Evolutionary conservation across 176 grass and related monocot genomes (phyloP).

Genomic region (Tillandsia fasciculata): DNA sequence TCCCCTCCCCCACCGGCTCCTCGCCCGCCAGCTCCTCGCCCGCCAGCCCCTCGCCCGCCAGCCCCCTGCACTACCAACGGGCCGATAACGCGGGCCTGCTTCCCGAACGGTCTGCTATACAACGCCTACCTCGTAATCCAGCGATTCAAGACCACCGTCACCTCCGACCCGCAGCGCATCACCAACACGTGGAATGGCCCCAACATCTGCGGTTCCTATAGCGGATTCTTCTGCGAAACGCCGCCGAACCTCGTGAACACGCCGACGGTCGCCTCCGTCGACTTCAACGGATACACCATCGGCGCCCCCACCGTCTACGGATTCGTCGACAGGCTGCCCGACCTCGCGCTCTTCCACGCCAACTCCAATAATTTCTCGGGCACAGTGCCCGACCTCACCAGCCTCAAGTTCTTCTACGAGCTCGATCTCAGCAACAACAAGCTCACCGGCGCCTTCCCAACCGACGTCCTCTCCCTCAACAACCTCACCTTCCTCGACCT

Average conservation of each 20-base stretch:
- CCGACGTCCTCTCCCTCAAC: constrained; percentile 24
- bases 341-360: constrained; percentile 92
- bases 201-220: constrained; percentile 38
- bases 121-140: constrained; percentile 59
- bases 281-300: constrained; percentile 59
- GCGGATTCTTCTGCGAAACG: constrained; percentile 56
- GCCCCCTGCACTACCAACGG: constrained; percentile 1
- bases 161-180: constrained; percentile 41
- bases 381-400: constrained; percentile 16
- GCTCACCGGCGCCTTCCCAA: constrained; percentile 35
- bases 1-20: not conserved
- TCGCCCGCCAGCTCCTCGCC: not conserved
- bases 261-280: constrained; percentile 53
- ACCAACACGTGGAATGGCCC: constrained; percentile 28
- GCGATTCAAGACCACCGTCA: constrained; percentile 38
- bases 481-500: constrained; percentile 86
- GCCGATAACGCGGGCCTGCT: constrained; percentile 22
- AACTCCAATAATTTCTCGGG: constrained; percentile 71
- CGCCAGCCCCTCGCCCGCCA: constrained; percentile 1
- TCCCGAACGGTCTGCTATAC: constrained; percentile 56
- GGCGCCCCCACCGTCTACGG: constrained; percentile 1
- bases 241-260: constrained; percentile 24
- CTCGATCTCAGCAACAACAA: constrained; percentile 91
- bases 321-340: constrained; percentile 43
- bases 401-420: constrained; percentile 72